Base-by-base conservation (phyloP, 2,329 filamentous ascomycete species). In the Monosporascus sp. region DNA sequence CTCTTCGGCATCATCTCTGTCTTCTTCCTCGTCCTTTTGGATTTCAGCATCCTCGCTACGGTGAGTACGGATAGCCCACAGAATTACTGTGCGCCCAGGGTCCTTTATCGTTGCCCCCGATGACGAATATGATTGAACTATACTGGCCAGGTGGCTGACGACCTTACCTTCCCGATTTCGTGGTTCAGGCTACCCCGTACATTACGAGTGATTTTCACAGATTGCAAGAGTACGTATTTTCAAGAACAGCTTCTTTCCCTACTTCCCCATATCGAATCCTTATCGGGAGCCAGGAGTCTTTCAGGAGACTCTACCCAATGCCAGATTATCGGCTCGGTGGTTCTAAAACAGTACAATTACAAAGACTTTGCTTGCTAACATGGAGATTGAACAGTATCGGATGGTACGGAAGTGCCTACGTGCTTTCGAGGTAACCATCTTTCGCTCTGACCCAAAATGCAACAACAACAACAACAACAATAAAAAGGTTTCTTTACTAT, bases 361-460 rank as follows among this genome's bases (percentile, higher is more conserved):
- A 37, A 7, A 37, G 34, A 37, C 34, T 37, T 37, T 37, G 34
- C 34, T 37, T 37, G 34, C 34, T 37, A 37, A 37, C 34, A 37
- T 16, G 16, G 34, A 37, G 34, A 37, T 37, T 37, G 34, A 37
- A 37, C 34, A 37, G 34, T 59, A 73, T 81, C 9, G 78, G 77
- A 47, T 82, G 79, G 78, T 81, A 81, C 60, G 76, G 75, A 2
- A 73, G 71, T 52, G 71, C 73, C n/a, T 77, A 77, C 59, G 70
- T 71, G 27, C 64, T 79, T 26, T 65, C 72, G 6, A 75, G 65
- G 67, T 67, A 65, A 50, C 53, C 46, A 27, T 17, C 24, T 19
- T 14, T n/a, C n/a, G n/a, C n/a, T 43, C 34, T 37, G 34, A 37
- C 34, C 34, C 34, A 37, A 37, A 37, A 37, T 16, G 34, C 34